Evolutionary conservation across 768 basidiomycete species (phyloP).

Genomic region (Auricularia cornea): DNA sequence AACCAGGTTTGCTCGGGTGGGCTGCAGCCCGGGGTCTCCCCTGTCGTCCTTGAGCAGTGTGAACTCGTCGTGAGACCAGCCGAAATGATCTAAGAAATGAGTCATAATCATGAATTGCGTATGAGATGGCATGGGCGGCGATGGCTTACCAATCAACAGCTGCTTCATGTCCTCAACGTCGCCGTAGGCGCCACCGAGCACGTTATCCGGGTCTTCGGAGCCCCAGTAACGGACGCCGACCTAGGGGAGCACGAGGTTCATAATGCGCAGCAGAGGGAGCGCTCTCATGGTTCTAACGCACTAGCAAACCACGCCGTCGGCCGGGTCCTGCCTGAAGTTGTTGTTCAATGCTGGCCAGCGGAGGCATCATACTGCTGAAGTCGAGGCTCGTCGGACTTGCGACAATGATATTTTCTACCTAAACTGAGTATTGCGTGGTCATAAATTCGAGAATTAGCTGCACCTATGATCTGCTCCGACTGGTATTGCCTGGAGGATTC

Average conservation of each 20-base stretch:
- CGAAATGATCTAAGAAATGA: not conserved
- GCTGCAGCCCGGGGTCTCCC: not conserved
- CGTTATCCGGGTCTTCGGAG: not conserved
- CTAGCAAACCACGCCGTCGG: not conserved
- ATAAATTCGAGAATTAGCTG: too few species aligned
- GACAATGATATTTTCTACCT: not conserved
- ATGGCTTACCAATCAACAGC: slow-evolving; percentile 4
- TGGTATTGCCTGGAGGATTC: too few species aligned
- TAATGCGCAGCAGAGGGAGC: not conserved
- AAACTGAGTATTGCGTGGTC: too few species aligned
- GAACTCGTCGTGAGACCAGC: not conserved
- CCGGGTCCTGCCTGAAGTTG: not conserved
- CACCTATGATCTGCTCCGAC: too few species aligned
- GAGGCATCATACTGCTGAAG: not conserved
- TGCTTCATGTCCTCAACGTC: slow-evolving; percentile 7
- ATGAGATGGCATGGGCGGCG: too few species aligned
- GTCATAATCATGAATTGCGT: not conserved
- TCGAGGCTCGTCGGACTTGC: not conserved
- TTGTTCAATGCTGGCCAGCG: not conserved
- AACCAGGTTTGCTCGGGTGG: not conserved
- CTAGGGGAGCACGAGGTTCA: not conserved
- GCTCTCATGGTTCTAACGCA: not conserved
- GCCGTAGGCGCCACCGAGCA: slow-evolving; percentile 1
- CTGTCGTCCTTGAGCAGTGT: slow-evolving; percentile 1
- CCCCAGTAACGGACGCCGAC: not conserved